phyloP scores from a whole-genome alignment of 306 rosid genomes.

The Potentilla sterilis region DNA sequence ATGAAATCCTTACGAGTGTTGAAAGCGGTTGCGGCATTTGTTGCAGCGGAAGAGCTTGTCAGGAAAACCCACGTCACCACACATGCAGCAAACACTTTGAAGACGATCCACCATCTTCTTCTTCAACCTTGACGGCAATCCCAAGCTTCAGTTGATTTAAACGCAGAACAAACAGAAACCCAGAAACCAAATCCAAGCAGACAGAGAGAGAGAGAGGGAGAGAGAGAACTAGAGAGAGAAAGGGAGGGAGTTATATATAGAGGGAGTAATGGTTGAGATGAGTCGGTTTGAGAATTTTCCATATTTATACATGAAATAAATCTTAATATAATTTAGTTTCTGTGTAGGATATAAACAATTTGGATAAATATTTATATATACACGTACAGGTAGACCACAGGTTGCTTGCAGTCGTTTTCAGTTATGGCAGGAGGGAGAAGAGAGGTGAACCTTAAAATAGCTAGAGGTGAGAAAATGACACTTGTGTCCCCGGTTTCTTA shows the following conservation, averaged over 20 bases:
- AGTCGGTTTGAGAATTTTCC: slow-evolving; percentile 57
- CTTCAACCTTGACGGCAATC: neutral
- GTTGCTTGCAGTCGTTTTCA: slow-evolving; percentile 86
- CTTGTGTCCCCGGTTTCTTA: slow-evolving; percentile 38
- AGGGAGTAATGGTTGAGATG: slow-evolving; percentile 30
- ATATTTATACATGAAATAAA: slow-evolving; percentile 12
- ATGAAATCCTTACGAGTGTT: slow-evolving; percentile 63
- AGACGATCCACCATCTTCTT: slow-evolving; percentile 62
- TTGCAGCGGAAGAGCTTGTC: slow-evolving; percentile 95
- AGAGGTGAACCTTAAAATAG: slow-evolving; percentile 51
- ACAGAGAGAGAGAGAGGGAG: slow-evolving; percentile 8
- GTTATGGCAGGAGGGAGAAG: slow-evolving; percentile 46
- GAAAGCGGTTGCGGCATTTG: slow-evolving; percentile 81
- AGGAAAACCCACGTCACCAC: slow-evolving; percentile 90
- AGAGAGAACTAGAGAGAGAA: slow-evolving; percentile 6
- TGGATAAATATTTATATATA: slow-evolving; percentile 2
- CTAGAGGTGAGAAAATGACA: slow-evolving; percentile 40
- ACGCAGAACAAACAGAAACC: slow-evolving; percentile 12
- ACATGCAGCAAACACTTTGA: slow-evolving; percentile 87
- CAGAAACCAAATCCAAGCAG: slow-evolving; percentile 1
- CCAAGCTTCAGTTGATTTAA: neutral
- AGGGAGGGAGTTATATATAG: slow-evolving; percentile 34
- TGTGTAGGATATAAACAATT: neutral
- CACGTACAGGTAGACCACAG: slow-evolving; percentile 54
- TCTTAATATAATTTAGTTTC: neutral